Base-by-base conservation (phyloP, 2,329 filamentous ascomycete species). In the Ascochyta pisi region DNA sequence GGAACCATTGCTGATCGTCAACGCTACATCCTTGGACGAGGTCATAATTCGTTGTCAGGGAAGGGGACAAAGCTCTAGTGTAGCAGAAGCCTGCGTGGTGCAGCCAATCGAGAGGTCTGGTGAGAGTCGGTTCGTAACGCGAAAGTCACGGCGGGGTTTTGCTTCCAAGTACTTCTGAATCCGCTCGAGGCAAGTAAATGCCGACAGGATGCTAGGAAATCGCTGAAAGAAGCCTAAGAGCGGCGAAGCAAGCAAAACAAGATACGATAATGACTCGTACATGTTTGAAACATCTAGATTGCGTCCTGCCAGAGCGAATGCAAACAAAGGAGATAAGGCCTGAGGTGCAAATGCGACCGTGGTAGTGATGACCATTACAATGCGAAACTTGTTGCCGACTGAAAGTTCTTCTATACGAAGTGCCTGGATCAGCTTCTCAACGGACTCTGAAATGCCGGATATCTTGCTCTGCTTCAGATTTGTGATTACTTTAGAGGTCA, bases 391-490 rank as follows among this genome's bases (percentile, higher is more conserved):
- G n/a, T 35, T 48, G 15, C 50, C 50, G 2, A 41, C 31, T 4
- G 16, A 6, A 27, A 79, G 57, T 54, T 79, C 78, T 4, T 71
- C 58, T 1, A 71, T 45, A 6, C 78, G 72, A 27, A 78, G 56
- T 2, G 50, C 52, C 46, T 78, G 74, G 2, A 79, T 64, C 2
- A 71, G 53, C 1, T 60, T 53, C n/a, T 65, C 65, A 1, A 78
- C 55, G 3, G 69, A 58, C 9, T 46, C 60, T 4, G 72, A 53
- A 9, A 80, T 62, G 5, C 76, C 77, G 1, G 71, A 70, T 40
- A 79, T 75, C 50, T 76, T 77, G 16, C 79, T 61, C 37, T 67
- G 60, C 53, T 77, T 79, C 67, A 79, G 76, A 34, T 67, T 68
- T 1, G 67, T 64, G 16, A 79, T 69, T 22, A 70, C 63, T 8